These are phyloP conservation scores for Chlorella sp. DNA, from an alignment of 139 green algal genomes.

Conservation along the genomic window DNA sequence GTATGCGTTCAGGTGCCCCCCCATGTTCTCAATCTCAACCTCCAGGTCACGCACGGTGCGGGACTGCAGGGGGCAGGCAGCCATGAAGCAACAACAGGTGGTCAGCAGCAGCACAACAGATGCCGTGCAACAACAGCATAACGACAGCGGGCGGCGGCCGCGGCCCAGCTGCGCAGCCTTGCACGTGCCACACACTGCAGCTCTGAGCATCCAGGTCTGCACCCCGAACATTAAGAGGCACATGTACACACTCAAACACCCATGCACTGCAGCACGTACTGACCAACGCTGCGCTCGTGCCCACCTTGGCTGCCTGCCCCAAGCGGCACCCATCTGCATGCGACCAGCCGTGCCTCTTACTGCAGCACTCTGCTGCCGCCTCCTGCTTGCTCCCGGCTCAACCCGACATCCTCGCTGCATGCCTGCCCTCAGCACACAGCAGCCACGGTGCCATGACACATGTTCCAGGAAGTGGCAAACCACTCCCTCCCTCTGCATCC, in stretches of 20 bases:
- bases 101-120: neutral
- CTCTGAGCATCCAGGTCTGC: neutral
- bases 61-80: slow-evolving; percentile 58
- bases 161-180: neutral
- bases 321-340: too few species aligned
- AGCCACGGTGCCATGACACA: neutral
- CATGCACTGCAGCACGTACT: too few species aligned
- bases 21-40: slow-evolving; percentile 98
- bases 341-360: neutral
- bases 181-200: neutral
- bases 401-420: too few species aligned
- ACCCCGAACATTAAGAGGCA: neutral
- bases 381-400: neutral
- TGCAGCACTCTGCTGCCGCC: neutral
- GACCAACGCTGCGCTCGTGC: too few species aligned
- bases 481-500: too few species aligned
- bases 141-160: neutral
- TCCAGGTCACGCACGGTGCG: slow-evolving; percentile 88
- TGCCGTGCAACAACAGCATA: neutral
- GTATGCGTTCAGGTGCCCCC: slow-evolving; percentile 98
- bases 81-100: neutral
- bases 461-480: too few species aligned
- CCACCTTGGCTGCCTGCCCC: too few species aligned
- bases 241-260: neutral
- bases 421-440: neutral